Evolutionary conservation across 345 rosid species (phyloP), one percentile per base, ranked within the genome.

Genomic region (Citrus cavaleriei): DNA sequence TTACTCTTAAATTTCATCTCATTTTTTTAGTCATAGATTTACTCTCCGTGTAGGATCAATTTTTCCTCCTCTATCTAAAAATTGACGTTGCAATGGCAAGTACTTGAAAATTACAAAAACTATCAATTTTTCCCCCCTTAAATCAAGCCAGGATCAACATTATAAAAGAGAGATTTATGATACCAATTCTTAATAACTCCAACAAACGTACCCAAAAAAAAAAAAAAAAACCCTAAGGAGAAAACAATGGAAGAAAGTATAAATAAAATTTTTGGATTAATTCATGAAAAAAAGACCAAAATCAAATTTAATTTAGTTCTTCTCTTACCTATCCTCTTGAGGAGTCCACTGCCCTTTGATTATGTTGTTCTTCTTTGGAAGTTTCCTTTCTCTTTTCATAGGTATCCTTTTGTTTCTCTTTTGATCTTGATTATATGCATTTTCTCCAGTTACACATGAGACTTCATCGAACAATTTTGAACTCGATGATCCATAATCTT

Each of bases 311-410:
- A 27, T 19, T 2, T 14, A 51, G 21, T 51, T 51, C 7, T 58
- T 22, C 35, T 7, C 40, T 51, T 75, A 90, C 93, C 78, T 82
- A 80, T 93, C 97, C 80, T 93, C 97, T 24, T 80, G 78, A 35
- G 83, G 73, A 77, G 89, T 86, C 95, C 97, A 93, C 60, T 89
- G 94, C 18, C 95, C 94, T 89, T 89, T 91, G 87, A 88, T 87
- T 60, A 86, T 73, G 34, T 38, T 40, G 54, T 55, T 13, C 73
- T 82, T 86, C 81, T 81, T 86, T 1, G n/a, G 19, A 70, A 72
- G 21, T 74, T 75, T 83, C 66, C 18, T 62, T 24, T 27, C 65
- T 64, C 78, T 87, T 32, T 70, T 83, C 27, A 63, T 28, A 13
- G 73, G 81, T 24, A 82, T 9, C 67, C 74, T 82, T 76, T 61